Conservation (phyloP, 2,329 filamentous ascomycete genomes). For the Arthrinium phaeospermum region DNA sequence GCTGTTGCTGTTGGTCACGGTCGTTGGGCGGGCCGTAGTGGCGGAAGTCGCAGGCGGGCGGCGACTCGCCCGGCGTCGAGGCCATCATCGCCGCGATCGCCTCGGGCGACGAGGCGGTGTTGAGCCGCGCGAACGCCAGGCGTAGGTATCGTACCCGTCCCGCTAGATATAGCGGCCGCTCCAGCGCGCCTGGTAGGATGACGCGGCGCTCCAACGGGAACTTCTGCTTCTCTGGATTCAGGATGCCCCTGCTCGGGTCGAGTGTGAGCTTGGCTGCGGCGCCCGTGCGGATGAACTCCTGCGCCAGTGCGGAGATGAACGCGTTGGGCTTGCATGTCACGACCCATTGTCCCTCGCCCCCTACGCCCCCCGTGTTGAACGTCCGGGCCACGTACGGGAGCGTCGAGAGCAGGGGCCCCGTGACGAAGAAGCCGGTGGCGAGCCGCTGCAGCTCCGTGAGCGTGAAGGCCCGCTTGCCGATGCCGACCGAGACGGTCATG, state of each 20-base stretch:
- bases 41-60: neutral
- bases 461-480: neutral
- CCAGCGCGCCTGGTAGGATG: neutral
- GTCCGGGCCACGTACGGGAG: neutral
- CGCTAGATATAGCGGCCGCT: neutral
- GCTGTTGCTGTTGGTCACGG: neutral
- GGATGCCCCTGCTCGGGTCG: neutral
- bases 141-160: neutral
- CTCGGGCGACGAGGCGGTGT: neutral
- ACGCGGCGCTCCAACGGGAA: neutral
- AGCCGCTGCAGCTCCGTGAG: neutral
- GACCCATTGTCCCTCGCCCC: neutral
- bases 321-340: neutral
- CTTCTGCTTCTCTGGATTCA: no score
- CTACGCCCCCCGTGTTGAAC: neutral
- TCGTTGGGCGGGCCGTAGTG: neutral
- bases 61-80: no score
- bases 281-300: neutral
- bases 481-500: constrained; percentile 8
- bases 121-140: no score
- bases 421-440: neutral
- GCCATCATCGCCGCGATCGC: neutral
- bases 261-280: neutral
- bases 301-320: neutral
- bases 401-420: neutral